Conservation (phyloP, 805 yeast species). For the Ogataea glucozyma region DNA sequence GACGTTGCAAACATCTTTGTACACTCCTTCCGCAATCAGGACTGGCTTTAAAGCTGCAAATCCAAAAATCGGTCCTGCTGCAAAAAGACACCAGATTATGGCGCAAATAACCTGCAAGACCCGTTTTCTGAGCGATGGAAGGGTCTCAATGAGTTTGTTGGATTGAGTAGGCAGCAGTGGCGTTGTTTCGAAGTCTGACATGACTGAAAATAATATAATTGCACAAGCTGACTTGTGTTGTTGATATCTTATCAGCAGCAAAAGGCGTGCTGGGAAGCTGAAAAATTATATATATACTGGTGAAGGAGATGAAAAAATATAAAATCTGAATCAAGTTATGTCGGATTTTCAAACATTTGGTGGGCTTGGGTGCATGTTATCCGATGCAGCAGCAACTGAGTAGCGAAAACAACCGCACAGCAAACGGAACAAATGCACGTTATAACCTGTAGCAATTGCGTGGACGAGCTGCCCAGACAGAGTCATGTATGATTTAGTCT, state of each 20-base stretch:
- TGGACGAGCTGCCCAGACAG: no score
- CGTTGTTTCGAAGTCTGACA: constrained; percentile 26
- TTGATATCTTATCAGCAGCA: constrained; percentile 5
- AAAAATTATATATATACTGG: neutral
- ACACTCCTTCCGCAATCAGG: constrained; percentile 74
- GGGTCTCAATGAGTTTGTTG: constrained; percentile 6
- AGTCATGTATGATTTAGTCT: no score
- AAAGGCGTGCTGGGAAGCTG: neutral
- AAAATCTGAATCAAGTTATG: no score
- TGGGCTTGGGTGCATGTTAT: no score
- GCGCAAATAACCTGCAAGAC: constrained; percentile 69
- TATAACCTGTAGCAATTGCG: no score
- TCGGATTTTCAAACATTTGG: no score
- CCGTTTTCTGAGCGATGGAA: constrained; percentile 35
- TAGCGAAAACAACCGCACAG: no score
- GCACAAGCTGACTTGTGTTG: neutral
- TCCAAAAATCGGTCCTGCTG: constrained; percentile 94
- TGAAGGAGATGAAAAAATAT: neutral
- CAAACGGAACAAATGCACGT: no score
- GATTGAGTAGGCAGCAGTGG: constrained; percentile 23
- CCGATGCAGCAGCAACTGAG: no score
- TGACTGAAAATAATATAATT: constrained; percentile 6
- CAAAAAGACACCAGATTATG: constrained; percentile 79
- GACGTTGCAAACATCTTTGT: constrained; percentile 56
- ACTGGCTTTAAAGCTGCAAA: constrained; percentile 93